phyloP scores from a whole-genome alignment of 1,139 yeast species.

The Diutina neorugosa region DNA sequence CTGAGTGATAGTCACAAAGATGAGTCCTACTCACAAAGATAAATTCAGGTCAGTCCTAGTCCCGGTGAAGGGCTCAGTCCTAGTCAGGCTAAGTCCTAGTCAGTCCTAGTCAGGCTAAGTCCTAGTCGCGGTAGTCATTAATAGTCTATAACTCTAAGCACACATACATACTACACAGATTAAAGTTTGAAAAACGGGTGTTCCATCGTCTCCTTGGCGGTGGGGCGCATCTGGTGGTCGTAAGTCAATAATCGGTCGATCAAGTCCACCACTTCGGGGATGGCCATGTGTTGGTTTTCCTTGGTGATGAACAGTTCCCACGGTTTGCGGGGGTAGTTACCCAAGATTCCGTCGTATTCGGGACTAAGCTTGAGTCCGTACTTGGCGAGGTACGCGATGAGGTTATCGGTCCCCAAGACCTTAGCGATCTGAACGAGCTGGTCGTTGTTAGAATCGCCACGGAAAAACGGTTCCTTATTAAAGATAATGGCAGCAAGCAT shows the following conservation, averaged over 20 bases:
- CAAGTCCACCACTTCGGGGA: constrained; percentile 53
- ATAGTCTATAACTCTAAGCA: neutral
- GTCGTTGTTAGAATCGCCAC: constrained; percentile 70
- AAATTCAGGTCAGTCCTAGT: too few relatives aligned
- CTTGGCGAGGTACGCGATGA: constrained; percentile 46
- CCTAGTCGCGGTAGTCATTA: too few relatives aligned
- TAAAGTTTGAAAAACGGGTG: constrained; percentile 28
- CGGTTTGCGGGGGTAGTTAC: constrained; percentile 54
- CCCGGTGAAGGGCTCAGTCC: too few relatives aligned
- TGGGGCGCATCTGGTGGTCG: constrained; percentile 63
- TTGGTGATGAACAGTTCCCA: constrained; percentile 50
- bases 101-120: too few relatives aligned
- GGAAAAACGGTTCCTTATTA: constrained; percentile 67
- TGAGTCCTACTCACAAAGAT: too few relatives aligned
- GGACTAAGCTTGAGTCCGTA: constrained; percentile 49
- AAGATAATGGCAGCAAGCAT: constrained; percentile 69
- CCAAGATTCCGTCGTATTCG: constrained; percentile 46
- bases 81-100: too few relatives aligned
- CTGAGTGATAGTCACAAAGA: too few relatives aligned
- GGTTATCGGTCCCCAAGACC: constrained; percentile 62
- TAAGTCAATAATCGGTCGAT: constrained; percentile 55
- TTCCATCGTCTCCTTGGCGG: constrained; percentile 64
- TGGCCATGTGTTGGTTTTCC: constrained; percentile 40
- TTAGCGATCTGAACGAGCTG: constrained; percentile 71
- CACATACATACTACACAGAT: neutral